Evolutionary conservation across 805 yeast genomes (phyloP), one percentile per base, ranked within the genome.

Genomic region (Candida wancherniae): DNA sequence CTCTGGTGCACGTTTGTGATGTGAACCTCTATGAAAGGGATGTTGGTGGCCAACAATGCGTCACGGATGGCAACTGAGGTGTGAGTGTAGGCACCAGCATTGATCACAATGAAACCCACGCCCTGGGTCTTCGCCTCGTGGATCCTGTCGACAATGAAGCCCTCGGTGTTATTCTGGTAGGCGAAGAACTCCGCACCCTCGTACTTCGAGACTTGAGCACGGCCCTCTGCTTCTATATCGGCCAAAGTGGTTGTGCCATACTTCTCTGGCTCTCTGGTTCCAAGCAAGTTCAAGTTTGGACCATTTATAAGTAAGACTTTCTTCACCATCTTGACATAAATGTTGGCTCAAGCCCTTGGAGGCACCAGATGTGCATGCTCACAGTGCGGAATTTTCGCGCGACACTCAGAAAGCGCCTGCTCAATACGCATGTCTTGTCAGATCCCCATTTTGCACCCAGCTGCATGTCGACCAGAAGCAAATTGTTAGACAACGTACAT

Each of bases 11-110:
- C 70, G 43, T 70, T 70, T 22, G 75, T 69, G 44, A 70, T 66
- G 45, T 70, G 75, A 5, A 70, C 58, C 44, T 70, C 75, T 17
- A 70, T 55, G 40, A 63, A 70, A 15, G 75, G 75, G 30, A 70
- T 69, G 15, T 63, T 65, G 4, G 70, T 70, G 24, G 68, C 70
- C 22, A 68, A 44, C 22, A 70, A 51, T 4, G 75, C 75, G 44
- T 70, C 75, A 35, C 75, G 60, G 9, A 70, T 56, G 1, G 70
- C 75, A 14, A 70, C 65, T 1, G 73, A 67, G 1, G 75, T 70
- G 39, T 70, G 75, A 2, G 75, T 70, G 44, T 66, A 69, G 7
- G 75, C 75, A 28, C 75, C 75, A 9, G 75, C 75, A 40, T 70
- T 70, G 29, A 70, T 68, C 22, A 70, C 58, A 25, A 70, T 64